phyloP scores from a whole-genome alignment of 805 yeast genomes.

The Yarrowia keelungensis region DNA sequence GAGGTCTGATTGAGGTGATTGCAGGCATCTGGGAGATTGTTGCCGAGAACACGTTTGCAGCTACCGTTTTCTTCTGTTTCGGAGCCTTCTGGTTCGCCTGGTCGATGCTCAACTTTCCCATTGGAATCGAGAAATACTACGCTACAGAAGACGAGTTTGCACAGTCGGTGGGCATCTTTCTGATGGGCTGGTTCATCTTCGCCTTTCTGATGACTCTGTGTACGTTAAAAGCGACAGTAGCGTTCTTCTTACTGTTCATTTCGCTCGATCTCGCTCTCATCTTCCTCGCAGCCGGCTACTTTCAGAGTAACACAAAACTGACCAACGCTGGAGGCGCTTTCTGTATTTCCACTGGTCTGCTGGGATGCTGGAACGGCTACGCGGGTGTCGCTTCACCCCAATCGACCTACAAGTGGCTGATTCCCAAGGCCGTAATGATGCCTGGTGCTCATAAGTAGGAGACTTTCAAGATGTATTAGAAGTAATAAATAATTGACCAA shows the following conservation, averaged over 20 bases:
- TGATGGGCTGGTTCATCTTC: slow-evolving; percentile 68
- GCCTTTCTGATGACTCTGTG: slow-evolving; percentile 60
- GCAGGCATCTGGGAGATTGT: slow-evolving; percentile 76
- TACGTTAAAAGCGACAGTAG: slow-evolving; percentile 69
- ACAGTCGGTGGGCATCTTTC: slow-evolving; percentile 64
- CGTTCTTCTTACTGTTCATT: slow-evolving; percentile 64
- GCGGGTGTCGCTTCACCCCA: slow-evolving; percentile 64
- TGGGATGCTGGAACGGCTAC: slow-evolving; percentile 66
- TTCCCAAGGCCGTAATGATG: slow-evolving; percentile 24
- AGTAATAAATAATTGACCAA: too few relatives aligned
- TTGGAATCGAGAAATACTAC: slow-evolving; percentile 49
- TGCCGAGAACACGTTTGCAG: slow-evolving; percentile 69
- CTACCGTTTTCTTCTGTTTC: slow-evolving; percentile 53
- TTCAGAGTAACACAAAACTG: slow-evolving; percentile 53
- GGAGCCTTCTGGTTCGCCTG: slow-evolving; percentile 75
- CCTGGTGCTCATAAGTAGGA: slow-evolving; percentile 14
- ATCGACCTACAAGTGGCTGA: slow-evolving; percentile 49
- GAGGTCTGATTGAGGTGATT: slow-evolving; percentile 63
- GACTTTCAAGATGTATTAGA: not conserved
- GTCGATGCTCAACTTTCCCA: slow-evolving; percentile 60
- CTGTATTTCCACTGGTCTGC: slow-evolving; percentile 60
- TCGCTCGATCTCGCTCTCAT: slow-evolving; percentile 50
- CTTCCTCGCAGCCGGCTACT: slow-evolving; percentile 60
- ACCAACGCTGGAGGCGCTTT: slow-evolving; percentile 66
- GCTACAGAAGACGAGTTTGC: slow-evolving; percentile 51